Conservation (phyloP, 1,284 basidiomycete genomes). For the Ceratobasidium sp. region DNA sequence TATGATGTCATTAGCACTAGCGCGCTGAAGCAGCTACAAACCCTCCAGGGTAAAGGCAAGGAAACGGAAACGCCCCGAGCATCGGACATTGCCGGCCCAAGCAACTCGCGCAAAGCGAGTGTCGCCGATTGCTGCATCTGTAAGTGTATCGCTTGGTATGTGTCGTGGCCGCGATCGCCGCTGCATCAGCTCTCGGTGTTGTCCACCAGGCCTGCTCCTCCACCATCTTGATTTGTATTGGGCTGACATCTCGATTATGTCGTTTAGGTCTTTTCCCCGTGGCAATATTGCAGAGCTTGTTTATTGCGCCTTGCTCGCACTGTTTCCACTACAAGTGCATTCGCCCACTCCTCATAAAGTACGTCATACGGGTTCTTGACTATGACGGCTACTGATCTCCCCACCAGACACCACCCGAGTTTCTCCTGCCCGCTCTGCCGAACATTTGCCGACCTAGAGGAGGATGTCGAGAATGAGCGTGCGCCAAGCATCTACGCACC, state of each 20-base stretch:
- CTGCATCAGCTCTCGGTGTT: too few relatives aligned
- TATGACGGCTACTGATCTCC: neutral
- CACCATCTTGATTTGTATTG: too few relatives aligned
- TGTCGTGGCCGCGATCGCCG: neutral
- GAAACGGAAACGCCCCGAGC: slow-evolving; percentile 61
- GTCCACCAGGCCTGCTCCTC: too few relatives aligned
- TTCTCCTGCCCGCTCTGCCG: slow-evolving; percentile 97
- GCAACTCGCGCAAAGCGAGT: slow-evolving; percentile 50
- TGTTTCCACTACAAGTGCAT: slow-evolving; percentile 99
- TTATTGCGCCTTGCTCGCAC: slow-evolving; percentile 97
- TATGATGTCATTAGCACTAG: slow-evolving; percentile 44
- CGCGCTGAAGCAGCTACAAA: slow-evolving; percentile 47
- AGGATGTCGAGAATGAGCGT: slow-evolving; percentile 88
- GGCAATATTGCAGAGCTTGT: slow-evolving; percentile 94
- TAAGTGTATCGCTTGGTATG: neutral
- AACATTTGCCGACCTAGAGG: slow-evolving; percentile 93
- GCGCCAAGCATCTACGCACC: slow-evolving; percentile 55
- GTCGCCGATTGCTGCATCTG: slow-evolving; percentile 97
- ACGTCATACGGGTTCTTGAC: slow-evolving; percentile 15
- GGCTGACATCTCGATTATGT: slow-evolving; percentile 24
- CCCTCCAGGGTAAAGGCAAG: slow-evolving; percentile 41
- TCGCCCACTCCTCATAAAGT: slow-evolving; percentile 80
- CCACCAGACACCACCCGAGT: slow-evolving; percentile 81
- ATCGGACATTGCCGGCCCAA: slow-evolving; percentile 42
- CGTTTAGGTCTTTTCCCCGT: slow-evolving; percentile 86